Evolutionary conservation across 345 rosid genomes (phyloP).

Genomic region (Rubroshorea leprosula): DNA sequence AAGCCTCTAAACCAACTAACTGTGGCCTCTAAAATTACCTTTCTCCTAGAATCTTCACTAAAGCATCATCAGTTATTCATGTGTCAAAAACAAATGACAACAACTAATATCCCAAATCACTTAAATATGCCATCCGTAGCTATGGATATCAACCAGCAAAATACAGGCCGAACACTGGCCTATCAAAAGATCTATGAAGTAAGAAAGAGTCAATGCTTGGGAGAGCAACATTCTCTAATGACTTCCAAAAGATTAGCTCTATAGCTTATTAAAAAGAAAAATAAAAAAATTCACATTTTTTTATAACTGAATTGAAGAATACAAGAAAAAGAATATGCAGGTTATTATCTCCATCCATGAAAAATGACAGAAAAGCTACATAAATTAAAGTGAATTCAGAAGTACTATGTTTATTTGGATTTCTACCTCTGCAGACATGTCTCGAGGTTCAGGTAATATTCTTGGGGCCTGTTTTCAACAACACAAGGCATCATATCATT

Average conservation of each 20-base stretch:
- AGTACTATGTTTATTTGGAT: neutral
- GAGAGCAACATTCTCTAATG: too few species aligned
- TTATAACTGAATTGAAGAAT: neutral
- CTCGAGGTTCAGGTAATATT: slow-evolving; percentile 39
- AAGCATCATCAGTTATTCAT: too few species aligned
- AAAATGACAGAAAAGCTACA: slow-evolving; percentile 5
- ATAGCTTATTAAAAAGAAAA: too few species aligned
- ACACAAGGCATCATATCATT: slow-evolving; percentile 14
- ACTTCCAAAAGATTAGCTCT: too few species aligned
- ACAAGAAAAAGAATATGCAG: neutral
- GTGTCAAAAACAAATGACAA: neutral
- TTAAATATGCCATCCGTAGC: neutral
- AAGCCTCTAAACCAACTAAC: neutral
- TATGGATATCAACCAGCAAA: neutral
- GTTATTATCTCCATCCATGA: neutral
- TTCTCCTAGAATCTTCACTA: too few species aligned
- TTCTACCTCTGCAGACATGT: slow-evolving; percentile 51
- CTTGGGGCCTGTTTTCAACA: slow-evolving; percentile 39
- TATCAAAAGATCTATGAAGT: neutral
- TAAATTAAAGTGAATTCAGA: neutral
- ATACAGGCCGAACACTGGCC: neutral
- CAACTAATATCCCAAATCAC: neutral
- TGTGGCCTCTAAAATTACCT: neutral
- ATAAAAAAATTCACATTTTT: neutral
- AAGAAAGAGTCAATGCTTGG: too few species aligned